Evolutionary conservation across 78 protist species (phyloP).

Genomic region (Dictyostelium capitatum): DNA sequence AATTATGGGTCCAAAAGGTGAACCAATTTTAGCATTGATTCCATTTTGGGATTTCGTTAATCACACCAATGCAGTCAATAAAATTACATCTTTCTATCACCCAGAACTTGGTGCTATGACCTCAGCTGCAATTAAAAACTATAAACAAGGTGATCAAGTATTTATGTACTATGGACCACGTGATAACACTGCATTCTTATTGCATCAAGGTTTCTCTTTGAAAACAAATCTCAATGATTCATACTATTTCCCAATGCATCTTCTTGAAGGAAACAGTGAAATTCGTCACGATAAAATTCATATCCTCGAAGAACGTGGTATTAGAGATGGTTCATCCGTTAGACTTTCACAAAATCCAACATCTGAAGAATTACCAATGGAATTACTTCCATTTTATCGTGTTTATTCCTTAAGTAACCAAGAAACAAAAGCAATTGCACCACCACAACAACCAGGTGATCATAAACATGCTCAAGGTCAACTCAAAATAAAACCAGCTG

Average conservation of each 20-base stretch:
- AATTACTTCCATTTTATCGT: slow-evolving; percentile 42
- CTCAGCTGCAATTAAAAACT: slow-evolving; percentile 16
- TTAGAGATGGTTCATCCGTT: not conserved
- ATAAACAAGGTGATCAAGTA: slow-evolving; percentile 72
- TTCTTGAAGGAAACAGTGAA: not conserved
- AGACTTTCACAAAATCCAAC: not conserved
- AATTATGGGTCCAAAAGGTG: slow-evolving; percentile 7
- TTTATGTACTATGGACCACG: slow-evolving; percentile 74
- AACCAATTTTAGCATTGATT: slow-evolving; percentile 15
- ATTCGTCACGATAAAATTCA: slow-evolving; percentile 59
- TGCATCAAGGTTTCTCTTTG: slow-evolving; percentile 48
- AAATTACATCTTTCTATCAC: slow-evolving; percentile 69
- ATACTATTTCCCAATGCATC: not conserved
- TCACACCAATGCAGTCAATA: slow-evolving; percentile 5
- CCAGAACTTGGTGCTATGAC: not conserved
- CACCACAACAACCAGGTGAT: not conserved
- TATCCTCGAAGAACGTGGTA: slow-evolving; percentile 58
- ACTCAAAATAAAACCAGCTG: not conserved
- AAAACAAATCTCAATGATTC: slow-evolving; percentile 26
- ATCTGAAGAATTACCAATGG: not conserved
- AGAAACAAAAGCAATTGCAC: slow-evolving; percentile 22
- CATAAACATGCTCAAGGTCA: slow-evolving; percentile 36
- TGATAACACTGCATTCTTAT: slow-evolving; percentile 35
- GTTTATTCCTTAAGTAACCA: not conserved
- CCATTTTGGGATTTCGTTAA: slow-evolving; percentile 85